phyloP scores from a whole-genome alignment of 1,284 basidiomycete species.

The Melampsora americana region DNA sequence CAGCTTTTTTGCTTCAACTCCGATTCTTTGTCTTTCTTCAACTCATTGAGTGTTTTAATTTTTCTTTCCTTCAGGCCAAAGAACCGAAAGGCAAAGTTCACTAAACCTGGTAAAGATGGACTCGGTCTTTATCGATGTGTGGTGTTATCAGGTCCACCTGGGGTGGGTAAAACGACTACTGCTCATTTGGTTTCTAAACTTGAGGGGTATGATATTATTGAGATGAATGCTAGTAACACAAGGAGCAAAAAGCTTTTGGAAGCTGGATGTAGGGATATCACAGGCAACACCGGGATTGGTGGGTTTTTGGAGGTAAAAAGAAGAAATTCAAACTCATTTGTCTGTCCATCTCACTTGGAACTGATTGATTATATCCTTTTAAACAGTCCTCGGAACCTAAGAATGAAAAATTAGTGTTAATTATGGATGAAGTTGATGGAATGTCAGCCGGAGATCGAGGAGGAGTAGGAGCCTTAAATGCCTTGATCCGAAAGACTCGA shows the following conservation, averaged over 20 bases:
- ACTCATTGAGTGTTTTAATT: no score
- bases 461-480: constrained; percentile 87
- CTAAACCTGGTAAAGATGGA: constrained; percentile 87
- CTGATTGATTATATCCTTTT: no score
- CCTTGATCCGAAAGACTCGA: constrained; percentile 88
- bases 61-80: constrained; percentile 61
- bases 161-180: constrained; percentile 95
- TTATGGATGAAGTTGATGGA: constrained; percentile 99
- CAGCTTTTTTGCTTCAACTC: no score
- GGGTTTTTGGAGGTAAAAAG: constrained; percentile 33
- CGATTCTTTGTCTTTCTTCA: no score
- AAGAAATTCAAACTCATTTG: no score
- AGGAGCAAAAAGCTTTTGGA: constrained; percentile 96
- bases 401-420: constrained; percentile 70
- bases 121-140: constrained; percentile 83
- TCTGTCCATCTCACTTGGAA: no score
- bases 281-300: constrained; percentile 48
- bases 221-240: constrained; percentile 92
- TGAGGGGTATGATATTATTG: constrained; percentile 85
- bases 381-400: constrained; percentile 57
- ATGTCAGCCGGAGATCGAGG: constrained; percentile 98
- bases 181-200: constrained; percentile 86
- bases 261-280: constrained; percentile 57
- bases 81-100: constrained; percentile 72
- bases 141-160: constrained; percentile 86